Percentiles rank a stretch among this genome's conserved stretches.
These are phyloP conservation scores for Gynochthodes officinalis DNA, from an alignment of 257 asterid genomes.

Conservation along the genomic window DNA sequence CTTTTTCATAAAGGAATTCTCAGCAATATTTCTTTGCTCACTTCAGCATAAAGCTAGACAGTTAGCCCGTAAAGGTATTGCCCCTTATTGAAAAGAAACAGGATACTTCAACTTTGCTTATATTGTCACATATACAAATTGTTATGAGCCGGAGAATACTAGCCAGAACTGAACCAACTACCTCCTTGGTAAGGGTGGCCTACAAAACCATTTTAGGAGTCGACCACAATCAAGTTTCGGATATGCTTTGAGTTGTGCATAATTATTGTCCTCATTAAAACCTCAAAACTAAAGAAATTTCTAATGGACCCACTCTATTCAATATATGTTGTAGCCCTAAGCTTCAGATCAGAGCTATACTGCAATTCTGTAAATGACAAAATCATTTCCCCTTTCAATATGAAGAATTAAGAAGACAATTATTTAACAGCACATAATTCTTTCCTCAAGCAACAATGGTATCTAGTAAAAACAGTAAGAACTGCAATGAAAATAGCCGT, in stretches of 20 bases:
- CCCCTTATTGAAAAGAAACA: background rate
- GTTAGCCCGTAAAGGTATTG: background rate
- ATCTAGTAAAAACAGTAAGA: background rate
- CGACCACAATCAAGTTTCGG: background rate
- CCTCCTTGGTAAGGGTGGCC: background rate
- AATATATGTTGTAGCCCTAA: no score
- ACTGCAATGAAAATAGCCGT: background rate
- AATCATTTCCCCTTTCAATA: background rate
- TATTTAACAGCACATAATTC: background rate
- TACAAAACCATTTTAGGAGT: background rate
- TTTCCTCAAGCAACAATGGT: background rate
- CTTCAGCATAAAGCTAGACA: no score
- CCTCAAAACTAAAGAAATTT: background rate
- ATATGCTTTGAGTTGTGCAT: background rate
- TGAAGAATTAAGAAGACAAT: background rate
- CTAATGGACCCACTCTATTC: no score
- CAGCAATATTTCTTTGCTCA: no score
- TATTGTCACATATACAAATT: no score
- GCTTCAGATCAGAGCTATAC: no score
- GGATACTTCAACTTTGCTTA: background rate
- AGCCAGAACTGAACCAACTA: background rate
- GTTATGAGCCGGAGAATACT: background rate
- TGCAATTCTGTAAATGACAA: background rate
- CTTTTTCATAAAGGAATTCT: no score
- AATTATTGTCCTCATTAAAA: no score